These are phyloP conservation scores for Acacia melanoxylon DNA, from an alignment of 306 rosid genomes.

Conservation along the genomic window DNA sequence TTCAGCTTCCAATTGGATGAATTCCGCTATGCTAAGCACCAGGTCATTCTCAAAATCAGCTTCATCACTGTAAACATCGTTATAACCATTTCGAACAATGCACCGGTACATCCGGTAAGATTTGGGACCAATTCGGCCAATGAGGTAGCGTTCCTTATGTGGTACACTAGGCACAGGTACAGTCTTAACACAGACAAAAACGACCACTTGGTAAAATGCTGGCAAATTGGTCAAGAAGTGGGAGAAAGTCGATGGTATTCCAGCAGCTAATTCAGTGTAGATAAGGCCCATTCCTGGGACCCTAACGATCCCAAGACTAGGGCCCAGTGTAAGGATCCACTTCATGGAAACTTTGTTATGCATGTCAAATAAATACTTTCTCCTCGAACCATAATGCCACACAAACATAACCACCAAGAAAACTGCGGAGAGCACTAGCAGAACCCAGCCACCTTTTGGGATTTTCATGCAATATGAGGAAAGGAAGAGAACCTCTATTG, in stretches of 20 bases:
- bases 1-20: constrained; percentile 91
- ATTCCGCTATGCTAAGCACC: constrained; percentile 91
- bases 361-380: constrained; percentile 73
- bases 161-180: constrained; percentile 80
- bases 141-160: constrained; percentile 78
- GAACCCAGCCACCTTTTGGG: constrained; percentile 85
- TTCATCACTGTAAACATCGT: constrained; percentile 56
- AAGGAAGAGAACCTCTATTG: constrained; percentile 67
- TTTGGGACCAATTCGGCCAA: constrained; percentile 89
- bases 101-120: constrained; percentile 77
- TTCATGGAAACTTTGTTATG: constrained; percentile 88
- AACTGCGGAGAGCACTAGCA: constrained; percentile 55
- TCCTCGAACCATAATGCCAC: constrained; percentile 89
- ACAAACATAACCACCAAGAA: constrained; percentile 69
- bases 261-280: constrained; percentile 84
- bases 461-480: constrained; percentile 68
- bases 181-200: constrained; percentile 83
- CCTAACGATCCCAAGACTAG: constrained; percentile 89
- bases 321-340: constrained; percentile 78
- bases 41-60: constrained; percentile 83
- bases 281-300: constrained; percentile 94
- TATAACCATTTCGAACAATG: constrained; percentile 88
- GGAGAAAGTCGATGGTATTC: constrained; percentile 81
- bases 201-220: constrained; percentile 87
- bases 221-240: constrained; percentile 92